A percentile compares a stretch with the other conserved stretches of the same genome.
Evolutionary conservation across 768 basidiomycete genomes (phyloP).

Genomic region (Lactifluus hygrophoroides): DNA sequence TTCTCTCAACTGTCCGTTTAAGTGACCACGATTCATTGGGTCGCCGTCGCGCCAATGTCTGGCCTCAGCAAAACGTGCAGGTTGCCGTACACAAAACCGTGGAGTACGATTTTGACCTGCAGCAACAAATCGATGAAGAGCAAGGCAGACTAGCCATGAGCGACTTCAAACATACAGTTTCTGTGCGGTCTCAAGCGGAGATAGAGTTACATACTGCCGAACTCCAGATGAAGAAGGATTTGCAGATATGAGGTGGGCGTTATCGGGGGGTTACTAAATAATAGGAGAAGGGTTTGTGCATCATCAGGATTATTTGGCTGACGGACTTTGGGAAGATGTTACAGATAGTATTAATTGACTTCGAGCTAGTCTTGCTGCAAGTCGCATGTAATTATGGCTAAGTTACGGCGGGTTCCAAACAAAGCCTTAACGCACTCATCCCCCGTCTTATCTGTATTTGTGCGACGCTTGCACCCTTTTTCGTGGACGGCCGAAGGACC

Average conservation of each 20-base stretch:
- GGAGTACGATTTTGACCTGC: conserved; percentile 12
- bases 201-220: conserved; percentile 6
- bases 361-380: not conserved
- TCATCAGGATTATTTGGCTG: not conserved
- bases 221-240: conserved; percentile 15
- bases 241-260: conserved; percentile 15
- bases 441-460: not conserved
- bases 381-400: conserved; percentile 6
- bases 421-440: not conserved
- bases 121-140: conserved; percentile 7
- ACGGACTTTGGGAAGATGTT: not conserved
- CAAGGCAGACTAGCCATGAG: not conserved
- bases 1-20: conserved; percentile 12
- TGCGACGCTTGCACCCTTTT: not conserved
- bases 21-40: conserved; percentile 15
- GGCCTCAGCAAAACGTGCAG: conserved; percentile 3
- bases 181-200: conserved; percentile 9
- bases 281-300: not conserved
- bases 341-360: not conserved
- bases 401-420: conserved; percentile 2
- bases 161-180: not conserved
- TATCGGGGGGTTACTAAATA: not conserved
- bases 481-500: not conserved
- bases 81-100: conserved; percentile 14
- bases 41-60: conserved; percentile 16